A percentile compares a stretch with the other conserved stretches of the same genome.
Evolutionary conservation across 106 monocot genomes (phyloP).

Genomic region (Phalaenopsis equestris): DNA sequence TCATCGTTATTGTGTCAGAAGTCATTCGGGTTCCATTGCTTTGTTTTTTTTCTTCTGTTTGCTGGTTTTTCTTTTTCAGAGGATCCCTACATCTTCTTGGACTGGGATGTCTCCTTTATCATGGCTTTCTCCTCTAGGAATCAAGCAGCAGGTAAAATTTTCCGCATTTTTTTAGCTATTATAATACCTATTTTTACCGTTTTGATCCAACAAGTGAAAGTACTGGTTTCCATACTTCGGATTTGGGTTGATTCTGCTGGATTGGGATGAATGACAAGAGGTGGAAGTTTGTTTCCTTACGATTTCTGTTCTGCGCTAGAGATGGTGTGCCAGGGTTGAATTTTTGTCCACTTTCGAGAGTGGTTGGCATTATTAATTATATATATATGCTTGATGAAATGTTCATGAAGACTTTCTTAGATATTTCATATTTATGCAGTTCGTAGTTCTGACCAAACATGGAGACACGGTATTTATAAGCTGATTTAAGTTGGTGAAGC

Average conservation of each 20-base stretch:
- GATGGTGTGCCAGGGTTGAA: background rate
- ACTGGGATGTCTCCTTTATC: slow-evolving; percentile 19
- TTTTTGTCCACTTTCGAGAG: background rate
- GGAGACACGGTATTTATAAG: too few species aligned
- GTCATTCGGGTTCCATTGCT: background rate
- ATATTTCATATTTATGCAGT: too few species aligned
- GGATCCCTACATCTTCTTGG: slow-evolving; percentile 12
- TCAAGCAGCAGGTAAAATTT: slow-evolving; percentile 15
- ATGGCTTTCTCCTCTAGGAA: slow-evolving; percentile 13
- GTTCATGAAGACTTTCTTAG: too few species aligned
- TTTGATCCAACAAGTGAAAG: background rate
- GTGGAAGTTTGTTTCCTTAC: background rate
- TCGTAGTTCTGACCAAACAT: too few species aligned
- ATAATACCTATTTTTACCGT: background rate
- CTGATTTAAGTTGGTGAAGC: too few species aligned
- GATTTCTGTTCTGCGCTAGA: background rate
- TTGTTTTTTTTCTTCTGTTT: background rate
- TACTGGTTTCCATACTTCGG: background rate
- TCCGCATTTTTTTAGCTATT: background rate
- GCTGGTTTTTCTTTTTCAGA: background rate
- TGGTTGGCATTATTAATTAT: background rate
- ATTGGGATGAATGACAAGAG: background rate
- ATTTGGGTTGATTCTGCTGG: background rate
- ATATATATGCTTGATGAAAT: too few species aligned
- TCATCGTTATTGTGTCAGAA: background rate